Evolutionary conservation across 2,329 filamentous ascomycete genomes (phyloP).

Genomic region (Botrytis elliptica): DNA sequence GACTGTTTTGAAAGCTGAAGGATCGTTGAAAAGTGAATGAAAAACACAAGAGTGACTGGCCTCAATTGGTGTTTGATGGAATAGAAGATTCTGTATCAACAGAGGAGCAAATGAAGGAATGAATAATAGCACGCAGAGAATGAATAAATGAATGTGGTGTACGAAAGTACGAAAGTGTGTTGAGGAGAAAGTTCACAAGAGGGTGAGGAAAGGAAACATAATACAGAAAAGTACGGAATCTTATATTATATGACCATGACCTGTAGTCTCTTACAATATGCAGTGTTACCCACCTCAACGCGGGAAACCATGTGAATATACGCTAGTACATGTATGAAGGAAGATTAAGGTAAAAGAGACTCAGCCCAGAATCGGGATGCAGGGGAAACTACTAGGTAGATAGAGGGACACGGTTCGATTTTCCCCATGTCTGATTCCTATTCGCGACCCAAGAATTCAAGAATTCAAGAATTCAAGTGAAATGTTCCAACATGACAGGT

Average conservation of each 20-base stretch:
- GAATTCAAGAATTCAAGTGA: neutral
- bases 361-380: constrained; percentile 13
- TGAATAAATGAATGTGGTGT: constrained; percentile 17
- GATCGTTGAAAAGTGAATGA: constrained; percentile 20
- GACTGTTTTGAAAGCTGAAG: constrained; percentile 32
- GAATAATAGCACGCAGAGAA: constrained; percentile 23
- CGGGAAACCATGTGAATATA: constrained; percentile 1
- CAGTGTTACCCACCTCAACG: neutral
- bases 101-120: constrained; percentile 28
- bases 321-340: constrained; percentile 14
- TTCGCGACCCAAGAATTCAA: neutral
- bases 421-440: neutral
- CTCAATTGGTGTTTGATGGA: constrained; percentile 28
- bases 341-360: constrained; percentile 6
- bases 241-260: constrained; percentile 10
- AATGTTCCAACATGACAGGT: neutral
- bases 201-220: neutral
- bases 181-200: neutral
- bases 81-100: constrained; percentile 21
- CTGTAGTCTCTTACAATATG: neutral
- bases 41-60: constrained; percentile 34
- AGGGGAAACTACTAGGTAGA: neutral
- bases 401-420: neutral
- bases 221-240: neutral
- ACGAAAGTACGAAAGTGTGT: constrained; percentile 5